Conservation (phyloP, 129 eudicot genomes). For the Dittrichia graveolens region DNA sequence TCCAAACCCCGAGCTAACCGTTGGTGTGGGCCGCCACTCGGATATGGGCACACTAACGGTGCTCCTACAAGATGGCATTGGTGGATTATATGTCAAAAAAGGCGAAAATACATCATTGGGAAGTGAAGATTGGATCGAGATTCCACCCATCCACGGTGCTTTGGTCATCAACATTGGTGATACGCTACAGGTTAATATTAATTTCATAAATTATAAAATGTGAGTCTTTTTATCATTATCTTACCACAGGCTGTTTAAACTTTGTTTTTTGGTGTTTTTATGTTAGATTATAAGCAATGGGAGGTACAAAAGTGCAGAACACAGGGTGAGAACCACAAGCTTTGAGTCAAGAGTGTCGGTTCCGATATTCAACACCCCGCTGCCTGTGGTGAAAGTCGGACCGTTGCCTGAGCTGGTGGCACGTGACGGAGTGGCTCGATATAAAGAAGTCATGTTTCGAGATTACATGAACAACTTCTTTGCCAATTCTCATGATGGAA, state of each 20-base stretch:
- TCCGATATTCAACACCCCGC: conserved; percentile 30
- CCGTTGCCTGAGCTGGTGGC: conserved; percentile 42
- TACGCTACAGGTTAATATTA: conserved; percentile 30
- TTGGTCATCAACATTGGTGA: conserved; percentile 52
- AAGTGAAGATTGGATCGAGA: conserved; percentile 41
- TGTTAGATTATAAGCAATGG: conserved; percentile 47
- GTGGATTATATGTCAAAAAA: conserved; percentile 42
- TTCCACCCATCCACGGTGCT: conserved; percentile 46
- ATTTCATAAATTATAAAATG: no score
- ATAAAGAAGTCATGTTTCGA: conserved; percentile 14
- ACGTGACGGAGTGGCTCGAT: conserved; percentile 29
- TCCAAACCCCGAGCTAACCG: conserved; percentile 53
- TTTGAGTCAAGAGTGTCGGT: conserved; percentile 38
- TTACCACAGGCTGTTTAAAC: neutral
- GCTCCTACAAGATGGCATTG: conserved; percentile 48
- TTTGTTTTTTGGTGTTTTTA: neutral
- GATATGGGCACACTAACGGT: conserved; percentile 46
- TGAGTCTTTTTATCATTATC: neutral
- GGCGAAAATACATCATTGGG: conserved; percentile 12
- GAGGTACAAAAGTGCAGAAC: conserved; percentile 49
- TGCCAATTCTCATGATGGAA: conserved; percentile 32
- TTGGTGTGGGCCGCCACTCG: conserved; percentile 46
- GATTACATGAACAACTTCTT: conserved; percentile 36
- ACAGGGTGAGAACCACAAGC: conserved; percentile 40
- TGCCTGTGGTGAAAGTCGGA: conserved; percentile 26